Base-by-base conservation (phyloP, 2,329 filamentous ascomycete species). In the Magnaporthiopsis poae region DNA sequence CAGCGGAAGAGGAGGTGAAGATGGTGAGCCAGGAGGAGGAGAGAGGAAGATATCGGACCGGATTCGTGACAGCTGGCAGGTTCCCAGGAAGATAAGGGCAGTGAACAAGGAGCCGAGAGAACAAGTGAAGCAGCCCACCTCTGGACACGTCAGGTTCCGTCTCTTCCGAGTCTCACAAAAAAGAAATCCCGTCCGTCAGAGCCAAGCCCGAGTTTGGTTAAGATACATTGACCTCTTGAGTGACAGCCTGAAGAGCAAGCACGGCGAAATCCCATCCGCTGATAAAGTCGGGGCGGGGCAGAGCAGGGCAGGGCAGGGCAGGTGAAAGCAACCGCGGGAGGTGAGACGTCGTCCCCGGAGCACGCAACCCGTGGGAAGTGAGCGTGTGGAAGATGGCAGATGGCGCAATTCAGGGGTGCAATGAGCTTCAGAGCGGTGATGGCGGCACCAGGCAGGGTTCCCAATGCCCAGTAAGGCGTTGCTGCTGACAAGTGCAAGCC, bases 331-430 rank as follows among this genome's bases (percentile, higher is more conserved):
- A 35, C 31, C n/a, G 61, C 36, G 33, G 61, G 18, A 64, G 35
- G 31, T 31, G 29, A 65, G 39, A 46, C 13, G 39, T 18, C 39
- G 35, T 36, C 5, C 5, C 39, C 13, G 39, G 39, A 46, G 63
- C 63, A 60, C 63, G 63, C 56, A 56, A 65, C 21, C 29, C n/a
- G 2, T 25, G 63, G 25, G 21, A 11, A 21, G n/a, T 8, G 21
- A 56, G 46, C 18, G 46, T 56, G 62, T 65, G 31, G 61, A 46
- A 31, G 31, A 31, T 31, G 29, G 35, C 8, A 63, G 68, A 73
- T 73, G 69, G 70, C 68, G 71, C 70, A 69, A 73, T 72, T 67
- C 59, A 67, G 60, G 65, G 68, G 68, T 68, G 64, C 67, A 68
- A 73, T 73, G 71, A 69, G 60, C 64, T 66, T 66, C 39, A 62